Base-by-base conservation (phyloP, 2,329 filamentous ascomycete species). In the Cercospora citrullina region DNA sequence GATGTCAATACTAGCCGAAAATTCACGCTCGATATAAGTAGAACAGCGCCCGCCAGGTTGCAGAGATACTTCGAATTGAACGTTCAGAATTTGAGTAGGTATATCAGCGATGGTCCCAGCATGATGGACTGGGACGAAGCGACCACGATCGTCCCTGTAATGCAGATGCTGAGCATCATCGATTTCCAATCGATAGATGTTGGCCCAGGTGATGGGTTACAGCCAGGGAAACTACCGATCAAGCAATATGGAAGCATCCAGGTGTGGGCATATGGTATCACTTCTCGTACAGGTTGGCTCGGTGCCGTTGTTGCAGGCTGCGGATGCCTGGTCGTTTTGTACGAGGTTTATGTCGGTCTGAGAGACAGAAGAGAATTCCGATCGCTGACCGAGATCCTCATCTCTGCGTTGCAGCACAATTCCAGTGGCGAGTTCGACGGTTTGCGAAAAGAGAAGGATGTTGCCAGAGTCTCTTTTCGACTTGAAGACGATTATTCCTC, bases 321-420 rank as follows among this genome's bases (percentile, higher is more conserved):
- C 5, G 74, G 72, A 2, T 64, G 65, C 28, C 10, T 65, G 2
- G 69, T 75, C 1, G 72, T 75, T 2, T 14, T 74, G 6, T 53
- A 55, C 0, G 71, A 75, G 57, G 62, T 73, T 12, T 39, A 71
- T 1, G 64, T 75, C 3, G 72, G 65, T 4, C 33, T 55, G 18
- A 62, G 70, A 1, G 66, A 70, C 28, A 66, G 72, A 18, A 64
- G 66, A 23, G 55, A 65, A 23, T 70, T 69, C 48, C 53, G 65
- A 3, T 70, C 64, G 6, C 63, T 68, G 3, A 71, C 71, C 2
- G 66, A 73, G 59, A 63, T 74, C n/a, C 64, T 76, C 2, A 69
- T 75, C 1, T 72, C 72, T 18, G 72, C 74, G 14, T 39, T 76
- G n/a, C 72, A 74, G 68, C 72, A 76, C 65, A 30, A 63, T 1